Percentiles rank a stretch among this genome's conserved stretches.
Evolutionary conservation across 2,329 filamentous ascomycete genomes (phyloP).

Genomic region (Pyrenophora seminiperda): DNA sequence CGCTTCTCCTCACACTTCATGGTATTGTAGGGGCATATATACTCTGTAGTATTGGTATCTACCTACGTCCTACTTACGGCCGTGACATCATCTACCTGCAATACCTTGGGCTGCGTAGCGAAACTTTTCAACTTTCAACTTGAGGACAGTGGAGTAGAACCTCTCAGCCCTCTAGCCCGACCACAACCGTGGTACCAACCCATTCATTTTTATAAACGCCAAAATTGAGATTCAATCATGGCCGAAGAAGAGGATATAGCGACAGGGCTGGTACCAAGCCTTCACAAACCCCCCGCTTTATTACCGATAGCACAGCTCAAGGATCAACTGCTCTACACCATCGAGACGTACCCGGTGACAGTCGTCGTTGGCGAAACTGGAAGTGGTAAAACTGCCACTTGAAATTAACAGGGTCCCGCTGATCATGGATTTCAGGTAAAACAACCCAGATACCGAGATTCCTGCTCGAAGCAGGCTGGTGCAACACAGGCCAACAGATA

Average conservation of each 20-base stretch:
- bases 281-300: slow-evolving; percentile 83
- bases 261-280: slow-evolving; percentile 69
- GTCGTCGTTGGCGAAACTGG: slow-evolving; percentile 94
- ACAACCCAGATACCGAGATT: slow-evolving; percentile 96
- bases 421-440: slow-evolving; percentile 64
- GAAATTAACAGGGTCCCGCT: not conserved
- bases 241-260: slow-evolving; percentile 49
- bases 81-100: too few species aligned
- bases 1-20: too few species aligned
- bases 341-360: slow-evolving; percentile 83
- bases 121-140: too few species aligned
- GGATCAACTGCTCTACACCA: slow-evolving; percentile 78
- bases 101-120: too few species aligned
- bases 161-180: too few species aligned
- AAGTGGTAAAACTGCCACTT: slow-evolving; percentile 52
- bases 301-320: slow-evolving; percentile 87
- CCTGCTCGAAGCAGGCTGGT: slow-evolving; percentile 87
- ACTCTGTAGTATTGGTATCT: too few species aligned
- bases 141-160: too few species aligned
- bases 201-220: too few species aligned
- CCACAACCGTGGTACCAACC: too few species aligned
- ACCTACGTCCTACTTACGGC: too few species aligned
- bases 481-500: slow-evolving; percentile 78
- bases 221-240: slow-evolving; percentile 18
- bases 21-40: too few species aligned